phyloP scores from a whole-genome alignment of 371 early-diverging fungal genomes.

The Circinella minor region DNA sequence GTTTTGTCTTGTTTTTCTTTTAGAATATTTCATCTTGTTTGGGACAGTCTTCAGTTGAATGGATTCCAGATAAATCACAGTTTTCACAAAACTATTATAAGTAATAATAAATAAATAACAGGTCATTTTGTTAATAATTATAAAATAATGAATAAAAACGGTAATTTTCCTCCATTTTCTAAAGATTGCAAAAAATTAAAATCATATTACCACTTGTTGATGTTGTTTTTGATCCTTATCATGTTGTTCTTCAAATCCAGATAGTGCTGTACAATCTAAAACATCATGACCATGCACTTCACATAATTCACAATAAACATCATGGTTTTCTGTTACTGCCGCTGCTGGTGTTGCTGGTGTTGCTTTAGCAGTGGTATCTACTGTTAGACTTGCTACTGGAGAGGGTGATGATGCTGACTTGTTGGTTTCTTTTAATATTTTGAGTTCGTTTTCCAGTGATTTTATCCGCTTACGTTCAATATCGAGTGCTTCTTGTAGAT shows the following conservation, averaged over 20 bases:
- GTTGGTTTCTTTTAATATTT: background rate
- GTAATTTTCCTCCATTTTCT: too few species aligned
- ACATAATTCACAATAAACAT: slow-evolving; percentile 62
- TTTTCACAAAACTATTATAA: slow-evolving; percentile 65
- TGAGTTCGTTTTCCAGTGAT: slow-evolving; percentile 14
- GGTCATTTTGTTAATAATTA: too few species aligned
- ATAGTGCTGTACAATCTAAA: slow-evolving; percentile 44
- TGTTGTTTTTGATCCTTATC: background rate
- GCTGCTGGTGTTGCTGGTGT: background rate
- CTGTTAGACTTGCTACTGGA: background rate
- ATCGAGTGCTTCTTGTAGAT: slow-evolving; percentile 65
- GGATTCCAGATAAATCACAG: slow-evolving; percentile 63
- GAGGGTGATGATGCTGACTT: background rate
- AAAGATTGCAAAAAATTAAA: too few species aligned
- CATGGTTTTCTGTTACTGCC: background rate
- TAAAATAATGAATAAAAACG: too few species aligned
- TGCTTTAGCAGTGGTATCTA: background rate
- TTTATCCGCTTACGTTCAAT: slow-evolving; percentile 34
- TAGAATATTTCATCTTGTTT: slow-evolving; percentile 61
- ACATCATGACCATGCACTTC: slow-evolving; percentile 64
- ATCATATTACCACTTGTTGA: background rate
- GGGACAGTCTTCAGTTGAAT: slow-evolving; percentile 70
- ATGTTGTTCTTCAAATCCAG: background rate
- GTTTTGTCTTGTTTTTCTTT: background rate
- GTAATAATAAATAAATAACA: background rate